phyloP scores from a whole-genome alignment of 306 rosid genomes.

The Inga leiocalycina region DNA sequence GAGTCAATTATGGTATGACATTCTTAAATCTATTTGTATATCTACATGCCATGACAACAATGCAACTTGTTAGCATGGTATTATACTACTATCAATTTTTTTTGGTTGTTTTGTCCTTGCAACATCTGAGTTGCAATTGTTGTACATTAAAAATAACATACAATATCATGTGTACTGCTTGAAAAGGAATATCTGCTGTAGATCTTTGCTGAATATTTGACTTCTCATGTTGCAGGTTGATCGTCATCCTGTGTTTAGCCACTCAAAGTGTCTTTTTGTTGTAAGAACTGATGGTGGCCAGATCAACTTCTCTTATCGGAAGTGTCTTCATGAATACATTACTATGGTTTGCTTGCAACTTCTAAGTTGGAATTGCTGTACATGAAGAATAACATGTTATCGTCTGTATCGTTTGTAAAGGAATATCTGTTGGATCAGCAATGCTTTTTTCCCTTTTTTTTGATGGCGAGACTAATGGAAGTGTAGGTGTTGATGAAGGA shows the following conservation, averaged over 20 bases:
- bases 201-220: constrained; percentile 26
- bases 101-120: not conserved
- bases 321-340: constrained; percentile 76
- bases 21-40: not conserved
- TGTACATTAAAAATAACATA: not conserved
- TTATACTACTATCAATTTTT: not conserved
- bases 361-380: not conserved
- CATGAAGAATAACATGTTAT: not conserved
- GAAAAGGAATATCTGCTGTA: constrained; percentile 8
- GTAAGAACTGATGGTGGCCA: constrained; percentile 83
- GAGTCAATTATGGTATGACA: constrained; percentile 75
- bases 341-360: not conserved
- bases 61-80: not conserved
- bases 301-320: constrained; percentile 88
- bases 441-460: not conserved
- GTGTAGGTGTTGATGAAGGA: constrained; percentile 46
- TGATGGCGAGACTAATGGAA: constrained; percentile 44
- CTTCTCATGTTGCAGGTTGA: constrained; percentile 70
- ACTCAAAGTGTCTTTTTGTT: constrained; percentile 82
- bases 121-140: not conserved
- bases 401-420: not conserved
- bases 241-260: constrained; percentile 74
- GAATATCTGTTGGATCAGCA: not conserved
- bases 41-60: not conserved
- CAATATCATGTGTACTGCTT: not conserved